Evolutionary conservation across 768 basidiomycete species (phyloP).

Genomic region (Leccinum rimulosum): DNA sequence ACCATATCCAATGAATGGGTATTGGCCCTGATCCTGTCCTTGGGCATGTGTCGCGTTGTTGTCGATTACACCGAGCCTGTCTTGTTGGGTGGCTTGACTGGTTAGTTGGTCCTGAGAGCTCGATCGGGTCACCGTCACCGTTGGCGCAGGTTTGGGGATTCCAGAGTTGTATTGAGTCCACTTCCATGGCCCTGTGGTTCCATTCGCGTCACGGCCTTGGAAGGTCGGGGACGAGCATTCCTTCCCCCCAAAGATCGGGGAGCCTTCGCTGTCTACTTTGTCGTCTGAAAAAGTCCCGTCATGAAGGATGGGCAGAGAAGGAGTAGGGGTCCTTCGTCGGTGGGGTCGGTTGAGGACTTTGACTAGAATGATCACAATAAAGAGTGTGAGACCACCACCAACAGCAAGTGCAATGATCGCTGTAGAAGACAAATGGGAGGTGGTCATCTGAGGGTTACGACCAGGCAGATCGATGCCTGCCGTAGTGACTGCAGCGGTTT

Average conservation of each 20-base stretch:
- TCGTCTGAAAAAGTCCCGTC: slow-evolving; percentile 51
- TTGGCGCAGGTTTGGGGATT: slow-evolving; percentile 28
- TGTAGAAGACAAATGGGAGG: slow-evolving; percentile 42
- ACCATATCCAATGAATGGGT: slow-evolving; percentile 28
- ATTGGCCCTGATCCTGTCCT: slow-evolving; percentile 11
- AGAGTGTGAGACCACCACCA: slow-evolving; percentile 46
- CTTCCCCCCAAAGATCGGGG: slow-evolving; percentile 77
- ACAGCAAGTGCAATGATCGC: slow-evolving; percentile 54
- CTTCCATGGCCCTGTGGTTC: slow-evolving; percentile 47
- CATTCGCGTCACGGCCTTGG: slow-evolving; percentile 32
- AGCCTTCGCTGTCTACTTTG: slow-evolving; percentile 49
- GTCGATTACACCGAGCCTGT: slow-evolving; percentile 6
- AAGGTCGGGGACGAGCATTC: slow-evolving; percentile 47
- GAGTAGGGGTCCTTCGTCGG: slow-evolving; percentile 56
- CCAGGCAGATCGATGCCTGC: neutral
- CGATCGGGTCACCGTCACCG: slow-evolving; percentile 23
- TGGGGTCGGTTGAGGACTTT: slow-evolving; percentile 50
- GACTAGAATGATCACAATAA: slow-evolving; percentile 47
- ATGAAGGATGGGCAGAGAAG: slow-evolving; percentile 71
- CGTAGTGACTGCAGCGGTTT: slow-evolving; percentile 1
- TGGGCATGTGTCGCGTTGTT: slow-evolving; percentile 15
- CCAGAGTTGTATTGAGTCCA: slow-evolving; percentile 55
- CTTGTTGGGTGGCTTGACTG: slow-evolving; percentile 5
- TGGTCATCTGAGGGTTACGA: slow-evolving; percentile 13
- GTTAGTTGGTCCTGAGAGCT: slow-evolving; percentile 17